Evolutionary conservation across 768 basidiomycete species (phyloP), one percentile per base, ranked within the genome.

Genomic region (Tulasnella sp.): DNA sequence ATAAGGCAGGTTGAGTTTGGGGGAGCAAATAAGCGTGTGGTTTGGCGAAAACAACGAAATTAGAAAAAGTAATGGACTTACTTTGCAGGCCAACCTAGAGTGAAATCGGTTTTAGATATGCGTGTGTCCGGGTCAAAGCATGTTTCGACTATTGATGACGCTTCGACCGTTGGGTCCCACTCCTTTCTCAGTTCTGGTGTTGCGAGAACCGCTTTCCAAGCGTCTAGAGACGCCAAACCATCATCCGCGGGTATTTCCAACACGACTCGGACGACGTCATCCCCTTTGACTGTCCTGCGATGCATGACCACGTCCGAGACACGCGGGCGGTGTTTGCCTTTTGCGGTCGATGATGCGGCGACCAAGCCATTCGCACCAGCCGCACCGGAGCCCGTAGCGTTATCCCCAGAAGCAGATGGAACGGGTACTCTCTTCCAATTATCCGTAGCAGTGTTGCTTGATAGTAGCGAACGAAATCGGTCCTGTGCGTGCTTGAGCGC

Each of bases 71-170:
- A n/a, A n/a, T n/a, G n/a, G 11, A 87, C 94, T 80, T 81, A 97
- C 96, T 91, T 96, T 76, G 95, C 96, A 76, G 97, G 97, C 97
- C 97, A 99, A 0, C 97, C 97, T 12, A 99, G 84, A 8, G 91
- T 90, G 82, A 94, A 98, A 78, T 94, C 93, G 0, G 95, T 97
- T 85, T 93, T 94, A 29, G 88, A 87, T 80, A 99, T 91, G 77
- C 95, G 86, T 9, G 94, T 97, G 78, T 88, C 87, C 52, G 89
- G 89, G 83, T 97, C 96, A 76, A 97, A 88, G 52, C 72, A 74
- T 84, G 93, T 86, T 83, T 98, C 96, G 52, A 98, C 84, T 19
- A 94, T 84, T 79, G 89, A 89, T 0, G 94, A 90, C 67, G 89
- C 88, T 79, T 96, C 93, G 22, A 97, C 97, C 45, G 96, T 91